Base-by-base conservation (phyloP, 106 monocot genomes). In the Cymbidium sinense region DNA sequence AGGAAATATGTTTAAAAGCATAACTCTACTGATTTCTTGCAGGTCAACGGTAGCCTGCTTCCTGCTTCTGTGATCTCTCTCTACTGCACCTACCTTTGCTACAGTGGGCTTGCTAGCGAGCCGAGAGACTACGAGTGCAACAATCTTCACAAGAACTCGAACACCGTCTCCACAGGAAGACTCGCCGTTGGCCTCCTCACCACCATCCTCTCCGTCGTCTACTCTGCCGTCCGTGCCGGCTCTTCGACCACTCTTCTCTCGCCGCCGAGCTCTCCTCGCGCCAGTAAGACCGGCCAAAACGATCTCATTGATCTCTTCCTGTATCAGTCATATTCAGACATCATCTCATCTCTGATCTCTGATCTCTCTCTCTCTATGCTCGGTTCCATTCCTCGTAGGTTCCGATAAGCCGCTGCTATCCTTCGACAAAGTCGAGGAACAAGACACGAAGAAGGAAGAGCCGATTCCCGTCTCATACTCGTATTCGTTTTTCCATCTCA, bases 181-280 rank as follows among this genome's bases (percentile, higher is more conserved):
- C 77, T 95, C 31, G 86, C 95, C 6, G 44, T 99, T 28, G 99
- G 95, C 18, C 77, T 99, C 75, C 54, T 92, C 13, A 99, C 92
- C n/a, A 99, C 99, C 43, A 87, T 99, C 61, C 90, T 99, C 47
- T 93, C 95, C 35, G 92, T 99, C 50, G 93, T 99, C 36, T 99
- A 99, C 76, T 99, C 99, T 77, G 99, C 99, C n/a, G 95, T 99
- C 44, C 92, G 99, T 64, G 99, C 99, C 62, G 99, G 99, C 51
- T 99, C 99, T 79, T 99, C 99, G 8, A 95, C 92, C 35, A 83
- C 93, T 64, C 76, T 99, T 29, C 80, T 99, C 76, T 95, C 99
- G 4, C 86, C 90, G 0, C 90, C 99, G 8, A 81, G 80, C 74
- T 99, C 99, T 55, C 95, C 99, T 10, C 88, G 90, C 70, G 86